Conservation (phyloP, 805 yeast species). For the Cyberlindnera xylosilytica region DNA sequence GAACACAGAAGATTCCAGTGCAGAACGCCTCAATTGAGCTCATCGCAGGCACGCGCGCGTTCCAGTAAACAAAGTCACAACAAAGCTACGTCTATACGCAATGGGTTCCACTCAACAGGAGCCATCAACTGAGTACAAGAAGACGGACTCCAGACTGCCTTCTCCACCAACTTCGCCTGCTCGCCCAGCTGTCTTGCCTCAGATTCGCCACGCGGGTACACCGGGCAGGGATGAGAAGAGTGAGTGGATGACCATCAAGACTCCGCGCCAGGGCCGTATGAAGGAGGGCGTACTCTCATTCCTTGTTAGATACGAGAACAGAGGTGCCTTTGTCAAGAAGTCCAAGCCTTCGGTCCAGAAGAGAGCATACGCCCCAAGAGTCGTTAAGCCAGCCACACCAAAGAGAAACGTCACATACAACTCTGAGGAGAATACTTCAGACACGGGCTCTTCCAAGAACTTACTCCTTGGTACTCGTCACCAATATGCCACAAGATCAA, state of each 20-base stretch:
- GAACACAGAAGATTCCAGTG: too few relatives aligned
- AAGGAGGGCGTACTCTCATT: conserved; percentile 2
- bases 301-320: conserved; percentile 3
- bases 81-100: neutral
- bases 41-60: neutral
- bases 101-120: neutral
- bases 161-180: conserved; percentile 24
- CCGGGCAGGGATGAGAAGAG: neutral
- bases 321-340: neutral
- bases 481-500: conserved; percentile 20
- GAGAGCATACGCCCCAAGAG: conserved; percentile 4
- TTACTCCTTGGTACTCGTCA: conserved; percentile 1
- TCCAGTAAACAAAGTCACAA: neutral
- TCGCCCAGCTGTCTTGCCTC: conserved; percentile 1
- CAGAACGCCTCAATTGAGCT: neutral
- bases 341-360: neutral
- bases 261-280: conserved; percentile 2
- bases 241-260: conserved; percentile 1
- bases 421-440: conserved; percentile 9
- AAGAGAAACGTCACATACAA: neutral
- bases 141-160: neutral
- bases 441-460: neutral
- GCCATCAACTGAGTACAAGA: neutral
- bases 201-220: too few relatives aligned
- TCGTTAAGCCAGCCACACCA: neutral